Evolutionary conservation across 805 yeast genomes (phyloP).

Genomic region (Candida fluviatilis): DNA sequence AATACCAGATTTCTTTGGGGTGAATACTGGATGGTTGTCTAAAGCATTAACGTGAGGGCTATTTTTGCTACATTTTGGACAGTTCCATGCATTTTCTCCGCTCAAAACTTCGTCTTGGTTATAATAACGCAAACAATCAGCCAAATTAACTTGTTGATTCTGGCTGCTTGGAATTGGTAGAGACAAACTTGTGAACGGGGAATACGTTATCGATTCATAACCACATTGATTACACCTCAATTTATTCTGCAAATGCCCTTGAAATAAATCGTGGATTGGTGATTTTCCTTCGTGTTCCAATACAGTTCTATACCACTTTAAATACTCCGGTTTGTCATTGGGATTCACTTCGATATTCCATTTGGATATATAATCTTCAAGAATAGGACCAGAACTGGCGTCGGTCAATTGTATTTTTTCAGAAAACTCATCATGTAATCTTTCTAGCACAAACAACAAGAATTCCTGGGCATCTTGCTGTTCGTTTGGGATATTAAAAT

Average conservation of each 20-base stretch:
- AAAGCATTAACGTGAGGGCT: slow-evolving; percentile 14
- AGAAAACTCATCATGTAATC: slow-evolving; percentile 62
- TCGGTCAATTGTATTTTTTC: slow-evolving; percentile 21
- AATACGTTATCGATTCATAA: slow-evolving; percentile 52
- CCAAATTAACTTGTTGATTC: slow-evolving; percentile 38
- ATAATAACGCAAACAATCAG: slow-evolving; percentile 61
- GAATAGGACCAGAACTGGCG: slow-evolving; percentile 10
- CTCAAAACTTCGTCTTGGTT: slow-evolving; percentile 59
- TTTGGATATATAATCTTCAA: slow-evolving; percentile 21
- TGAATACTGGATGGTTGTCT: slow-evolving; percentile 36
- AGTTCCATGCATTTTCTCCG: slow-evolving; percentile 83
- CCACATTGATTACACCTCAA: slow-evolving; percentile 65
- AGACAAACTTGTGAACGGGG: slow-evolving; percentile 60
- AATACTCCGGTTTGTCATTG: slow-evolving; percentile 46
- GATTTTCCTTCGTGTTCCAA: slow-evolving; percentile 58
- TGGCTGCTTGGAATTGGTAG: slow-evolving; percentile 50
- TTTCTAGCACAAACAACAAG: slow-evolving; percentile 59
- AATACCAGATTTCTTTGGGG: slow-evolving; percentile 29
- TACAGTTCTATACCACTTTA: slow-evolving; percentile 55
- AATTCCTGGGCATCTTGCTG: slow-evolving; percentile 85
- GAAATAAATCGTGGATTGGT: slow-evolving; percentile 62
- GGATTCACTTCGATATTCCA: slow-evolving; percentile 30
- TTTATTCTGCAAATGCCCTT: slow-evolving; percentile 68
- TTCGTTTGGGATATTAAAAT: slow-evolving; percentile 63
- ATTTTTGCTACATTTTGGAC: slow-evolving; percentile 60